phyloP scores from a whole-genome alignment of 2,329 filamentous ascomycete genomes.

The Nemania sp. region DNA sequence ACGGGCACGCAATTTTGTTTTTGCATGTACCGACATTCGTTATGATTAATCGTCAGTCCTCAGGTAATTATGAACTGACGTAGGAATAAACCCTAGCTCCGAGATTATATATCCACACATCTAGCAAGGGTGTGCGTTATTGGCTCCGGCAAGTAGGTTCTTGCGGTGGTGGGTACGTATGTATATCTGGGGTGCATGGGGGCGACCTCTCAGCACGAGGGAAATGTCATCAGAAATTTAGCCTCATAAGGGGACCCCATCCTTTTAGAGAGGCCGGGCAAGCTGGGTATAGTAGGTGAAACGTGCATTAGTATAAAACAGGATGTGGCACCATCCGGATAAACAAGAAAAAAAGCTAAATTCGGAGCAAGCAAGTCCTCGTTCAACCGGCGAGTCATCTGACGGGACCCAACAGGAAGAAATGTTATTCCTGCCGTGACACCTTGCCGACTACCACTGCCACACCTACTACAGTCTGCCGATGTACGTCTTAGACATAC shows the following conservation, averaged over 20 bases:
- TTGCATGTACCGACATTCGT: conserved; percentile 27
- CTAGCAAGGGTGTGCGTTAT: background rate
- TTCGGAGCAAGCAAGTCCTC: conserved; percentile 23
- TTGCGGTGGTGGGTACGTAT: conserved; percentile 27
- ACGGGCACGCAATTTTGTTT: background rate
- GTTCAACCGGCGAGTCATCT: conserved; percentile 18
- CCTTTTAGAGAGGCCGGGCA: conserved; percentile 24
- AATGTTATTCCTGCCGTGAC: conserved; percentile 33
- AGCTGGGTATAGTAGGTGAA: conserved; percentile 24
- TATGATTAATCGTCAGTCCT: conserved; percentile 5
- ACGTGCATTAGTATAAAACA: conserved; percentile 8
- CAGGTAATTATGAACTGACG: conserved; percentile 17
- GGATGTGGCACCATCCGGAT: conserved; percentile 34
- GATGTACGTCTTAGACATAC: conserved; percentile 14
- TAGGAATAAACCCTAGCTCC: background rate
- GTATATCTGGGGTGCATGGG: conserved; percentile 44
- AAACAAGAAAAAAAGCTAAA: conserved; percentile 26
- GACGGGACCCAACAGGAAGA: conserved; percentile 22
- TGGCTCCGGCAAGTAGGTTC: conserved; percentile 28
- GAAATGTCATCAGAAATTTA: conserved; percentile 45
- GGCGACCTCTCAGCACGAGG: conserved; percentile 36
- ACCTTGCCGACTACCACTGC: conserved; percentile 36
- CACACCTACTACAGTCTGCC: conserved; percentile 27
- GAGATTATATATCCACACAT: conserved; percentile 6
- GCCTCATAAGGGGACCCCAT: conserved; percentile 40